Base-by-base conservation (phyloP, 331 rosid species). In the Dryas integrifolia region DNA sequence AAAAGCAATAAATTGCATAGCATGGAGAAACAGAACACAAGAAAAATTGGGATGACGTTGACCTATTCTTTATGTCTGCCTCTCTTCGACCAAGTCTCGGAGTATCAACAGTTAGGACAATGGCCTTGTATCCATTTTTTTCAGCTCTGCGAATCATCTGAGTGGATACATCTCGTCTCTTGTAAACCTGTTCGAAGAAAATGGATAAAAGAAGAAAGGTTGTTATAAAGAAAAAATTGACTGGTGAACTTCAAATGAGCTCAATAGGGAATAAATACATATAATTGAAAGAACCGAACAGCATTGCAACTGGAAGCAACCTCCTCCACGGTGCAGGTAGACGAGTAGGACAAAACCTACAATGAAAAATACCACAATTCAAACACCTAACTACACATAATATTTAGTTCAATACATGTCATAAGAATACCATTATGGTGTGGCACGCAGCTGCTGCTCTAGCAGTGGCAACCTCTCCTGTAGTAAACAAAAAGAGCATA, bases 391-490 rank as follows among this genome's bases (percentile, higher is more conserved):
- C 14, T 9, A 21, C 49, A 45, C 30, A 50, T 38, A 63, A 30
- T 30, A 30, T 30, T 35, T 24, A 55, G 26, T 13, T 67, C 60
- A 11, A 55, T 38, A 26, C 35, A 16, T 3, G 38, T 53, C 21
- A 44, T 10, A 5, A 50, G 21, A 41, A 43, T 77, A 86, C 88
- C 90, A 86, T 86, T 72, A 89, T 79, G 70, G 89, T 85, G 67
- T 89, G 58, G 38, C 84, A 73, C 12, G 91, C 78, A 70, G 88
- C 89, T 9, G 92, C 88, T 15, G 89, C 95, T 84, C 84, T 83
- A 59, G 95, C 95, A 21, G 95, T 85, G 74, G 91, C 89, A 10
- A 75, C 79, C 81, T 89, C 95, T 65, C 92, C 96, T 87, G 81
- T 3, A 75, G 65, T 6, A 44, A 58, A 3, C 49, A 80, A 9